Evolutionary conservation across 1,284 basidiomycete species (phyloP).

Genomic region (Ustilago crameri): DNA sequence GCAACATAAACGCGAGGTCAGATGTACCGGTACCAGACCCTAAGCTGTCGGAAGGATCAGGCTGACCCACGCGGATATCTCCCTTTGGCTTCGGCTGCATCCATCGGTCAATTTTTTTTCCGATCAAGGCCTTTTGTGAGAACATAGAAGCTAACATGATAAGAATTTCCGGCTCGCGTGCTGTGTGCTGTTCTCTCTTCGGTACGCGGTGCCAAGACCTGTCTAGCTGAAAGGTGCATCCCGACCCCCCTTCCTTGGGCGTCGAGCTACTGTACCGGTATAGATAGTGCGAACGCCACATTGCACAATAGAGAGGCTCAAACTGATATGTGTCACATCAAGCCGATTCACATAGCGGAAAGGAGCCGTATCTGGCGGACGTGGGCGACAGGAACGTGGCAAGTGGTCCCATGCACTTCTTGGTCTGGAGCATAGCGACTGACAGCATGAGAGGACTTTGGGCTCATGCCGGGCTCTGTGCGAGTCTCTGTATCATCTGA

Average conservation of each 20-base stretch:
- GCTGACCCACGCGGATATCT: not conserved
- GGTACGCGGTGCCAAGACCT: constrained; percentile 22
- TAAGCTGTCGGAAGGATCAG: not conserved
- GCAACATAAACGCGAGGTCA: not conserved
- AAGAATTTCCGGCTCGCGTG: not conserved
- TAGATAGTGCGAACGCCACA: no score
- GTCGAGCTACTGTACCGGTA: no score
- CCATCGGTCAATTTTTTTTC: constrained; percentile 9
- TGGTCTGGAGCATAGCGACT: no score
- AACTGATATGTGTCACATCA: no score
- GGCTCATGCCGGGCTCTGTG: not conserved
- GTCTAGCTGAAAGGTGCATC: constrained; percentile 17
- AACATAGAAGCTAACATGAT: constrained; percentile 4
- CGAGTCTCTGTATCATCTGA: not conserved
- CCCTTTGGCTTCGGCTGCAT: not conserved
- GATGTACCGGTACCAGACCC: not conserved
- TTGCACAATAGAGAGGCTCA: no score
- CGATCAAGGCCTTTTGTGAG: constrained; percentile 2
- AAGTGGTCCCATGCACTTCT: no score
- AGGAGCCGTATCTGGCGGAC: no score
- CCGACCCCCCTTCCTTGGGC: constrained; percentile 4
- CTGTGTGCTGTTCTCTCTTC: not conserved
- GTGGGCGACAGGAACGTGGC: no score
- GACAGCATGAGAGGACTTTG: no score
- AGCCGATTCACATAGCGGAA: no score